These are phyloP conservation scores for Mucor plumbeus DNA, from an alignment of 371 early-diverging fungal genomes.

Conservation along the genomic window DNA sequence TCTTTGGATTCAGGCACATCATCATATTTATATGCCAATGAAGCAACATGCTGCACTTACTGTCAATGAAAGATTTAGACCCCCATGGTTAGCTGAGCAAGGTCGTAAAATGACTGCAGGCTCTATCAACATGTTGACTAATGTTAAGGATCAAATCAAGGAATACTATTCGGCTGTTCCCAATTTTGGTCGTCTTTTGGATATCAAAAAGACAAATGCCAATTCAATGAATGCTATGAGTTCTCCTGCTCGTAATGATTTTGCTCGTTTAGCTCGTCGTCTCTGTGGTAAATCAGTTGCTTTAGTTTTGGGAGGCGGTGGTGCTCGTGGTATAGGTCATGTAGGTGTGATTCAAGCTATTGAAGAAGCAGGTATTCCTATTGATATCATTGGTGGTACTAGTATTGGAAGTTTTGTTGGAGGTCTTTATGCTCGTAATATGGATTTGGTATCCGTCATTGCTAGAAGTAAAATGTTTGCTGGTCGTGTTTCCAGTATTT, in stretches of 20 bases:
- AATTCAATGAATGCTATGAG: constrained; percentile 29
- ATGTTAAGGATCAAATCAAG: constrained; percentile 72
- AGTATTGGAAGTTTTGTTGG: constrained; percentile 98
- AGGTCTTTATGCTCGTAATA: constrained; percentile 92
- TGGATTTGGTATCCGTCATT: constrained; percentile 87
- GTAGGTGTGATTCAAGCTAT: constrained; percentile 96
- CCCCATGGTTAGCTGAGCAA: constrained; percentile 59
- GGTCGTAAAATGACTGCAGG: constrained; percentile 62
- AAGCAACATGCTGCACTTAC: constrained; percentile 39
- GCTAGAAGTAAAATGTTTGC: constrained; percentile 89
- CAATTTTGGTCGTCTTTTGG: constrained; percentile 36
- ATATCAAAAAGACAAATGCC: constrained; percentile 35
- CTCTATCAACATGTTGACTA: constrained; percentile 59
- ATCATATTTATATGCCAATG: constrained; percentile 93
- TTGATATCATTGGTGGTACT: constrained; percentile 98
- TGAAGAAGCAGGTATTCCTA: constrained; percentile 98
- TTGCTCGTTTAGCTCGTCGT: constrained; percentile 92
- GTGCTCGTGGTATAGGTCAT: constrained; percentile 98
- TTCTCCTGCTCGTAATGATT: constrained; percentile 60
- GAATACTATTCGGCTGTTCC: constrained; percentile 65
- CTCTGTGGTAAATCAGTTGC: constrained; percentile 96
- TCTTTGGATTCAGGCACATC: constrained; percentile 95
- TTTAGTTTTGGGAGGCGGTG: constrained; percentile 99
- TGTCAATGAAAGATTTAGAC: constrained; percentile 40
- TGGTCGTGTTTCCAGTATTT: constrained; percentile 79